phyloP scores from a whole-genome alignment of 2,329 filamentous ascomycete species.

The Periconia sp. region DNA sequence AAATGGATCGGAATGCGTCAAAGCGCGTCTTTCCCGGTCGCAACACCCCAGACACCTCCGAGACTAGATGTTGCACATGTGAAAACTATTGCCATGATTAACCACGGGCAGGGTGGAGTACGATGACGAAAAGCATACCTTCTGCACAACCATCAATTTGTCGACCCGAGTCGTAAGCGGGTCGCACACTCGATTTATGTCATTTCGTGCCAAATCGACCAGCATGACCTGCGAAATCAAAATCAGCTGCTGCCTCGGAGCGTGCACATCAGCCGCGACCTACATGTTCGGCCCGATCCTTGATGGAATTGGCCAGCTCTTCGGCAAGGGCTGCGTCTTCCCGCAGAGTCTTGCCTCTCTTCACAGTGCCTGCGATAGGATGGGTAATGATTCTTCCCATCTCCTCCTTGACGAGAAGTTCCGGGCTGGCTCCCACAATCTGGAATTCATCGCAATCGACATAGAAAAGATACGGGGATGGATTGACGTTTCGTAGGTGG shows the following conservation, averaged over 20 bases:
- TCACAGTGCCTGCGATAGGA: conserved; percentile 94
- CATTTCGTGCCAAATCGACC: conserved; percentile 92
- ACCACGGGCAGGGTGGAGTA: background rate
- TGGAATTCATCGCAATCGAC: conserved; percentile 90
- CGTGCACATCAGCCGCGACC: conserved; percentile 8
- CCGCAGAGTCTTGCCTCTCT: conserved; percentile 75
- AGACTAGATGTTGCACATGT: conserved; percentile 96
- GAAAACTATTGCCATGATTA: conserved; percentile 64
- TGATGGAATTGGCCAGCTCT: conserved; percentile 76
- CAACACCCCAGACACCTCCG: conserved; percentile 90
- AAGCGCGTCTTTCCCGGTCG: conserved; percentile 83
- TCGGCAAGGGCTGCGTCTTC: conserved; percentile 80
- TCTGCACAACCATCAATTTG: conserved; percentile 74
- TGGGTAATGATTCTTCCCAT: conserved; percentile 88
- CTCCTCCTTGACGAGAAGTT: conserved; percentile 91
- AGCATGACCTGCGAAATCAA: conserved; percentile 78
- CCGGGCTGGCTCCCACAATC: conserved; percentile 91
- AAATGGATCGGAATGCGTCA: conserved; percentile 94
- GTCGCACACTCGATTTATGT: conserved; percentile 94
- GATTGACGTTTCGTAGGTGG: conserved; percentile 94
- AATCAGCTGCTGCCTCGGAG: conserved; percentile 55
- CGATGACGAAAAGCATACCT: conserved; percentile 24
- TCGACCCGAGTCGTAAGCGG: conserved; percentile 88
- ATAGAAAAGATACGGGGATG: conserved; percentile 96
- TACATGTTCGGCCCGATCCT: conserved; percentile 64